These are phyloP conservation scores for Saccharomyces paradoxus DNA, from an alignment of 805 yeast species.

Conservation along the genomic window DNA sequence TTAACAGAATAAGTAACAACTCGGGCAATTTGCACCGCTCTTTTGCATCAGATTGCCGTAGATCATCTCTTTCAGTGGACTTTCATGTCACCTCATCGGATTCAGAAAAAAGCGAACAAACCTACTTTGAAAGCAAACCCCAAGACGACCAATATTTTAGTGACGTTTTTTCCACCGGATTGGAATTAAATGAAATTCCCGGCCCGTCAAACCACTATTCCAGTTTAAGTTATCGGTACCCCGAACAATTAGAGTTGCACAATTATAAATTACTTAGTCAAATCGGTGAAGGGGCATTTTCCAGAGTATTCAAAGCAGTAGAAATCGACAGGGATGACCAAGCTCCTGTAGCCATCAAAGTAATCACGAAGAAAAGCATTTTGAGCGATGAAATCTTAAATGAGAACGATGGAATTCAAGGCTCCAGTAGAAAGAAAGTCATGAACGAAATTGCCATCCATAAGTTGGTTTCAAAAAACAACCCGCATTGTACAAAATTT, in stretches of 20 bases:
- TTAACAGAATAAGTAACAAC: not conserved
- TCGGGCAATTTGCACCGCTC: not conserved
- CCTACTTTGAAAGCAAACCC: not conserved
- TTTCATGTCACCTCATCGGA: not conserved
- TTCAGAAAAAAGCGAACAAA: not conserved
- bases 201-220: not conserved
- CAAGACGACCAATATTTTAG: not conserved
- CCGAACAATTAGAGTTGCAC: conserved; percentile 31
- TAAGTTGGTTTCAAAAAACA: conserved; percentile 45
- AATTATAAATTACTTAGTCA: conserved; percentile 36
- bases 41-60: not conserved
- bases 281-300: conserved; percentile 78
- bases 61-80: not conserved
- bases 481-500: conserved; percentile 49
- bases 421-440: conserved; percentile 41
- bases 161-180: not conserved
- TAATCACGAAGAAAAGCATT: conserved; percentile 57
- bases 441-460: conserved; percentile 70
- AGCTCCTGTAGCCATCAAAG: conserved; percentile 40
- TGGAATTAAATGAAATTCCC: not conserved
- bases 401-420: conserved; percentile 8
- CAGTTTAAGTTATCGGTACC: conserved; percentile 21
- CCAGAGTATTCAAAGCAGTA: conserved; percentile 62
- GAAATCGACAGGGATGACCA: not conserved
- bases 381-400: conserved; percentile 38